These are phyloP conservation scores for Leccinum fuscescens DNA, from an alignment of 1,284 basidiomycete species.

Conservation along the genomic window DNA sequence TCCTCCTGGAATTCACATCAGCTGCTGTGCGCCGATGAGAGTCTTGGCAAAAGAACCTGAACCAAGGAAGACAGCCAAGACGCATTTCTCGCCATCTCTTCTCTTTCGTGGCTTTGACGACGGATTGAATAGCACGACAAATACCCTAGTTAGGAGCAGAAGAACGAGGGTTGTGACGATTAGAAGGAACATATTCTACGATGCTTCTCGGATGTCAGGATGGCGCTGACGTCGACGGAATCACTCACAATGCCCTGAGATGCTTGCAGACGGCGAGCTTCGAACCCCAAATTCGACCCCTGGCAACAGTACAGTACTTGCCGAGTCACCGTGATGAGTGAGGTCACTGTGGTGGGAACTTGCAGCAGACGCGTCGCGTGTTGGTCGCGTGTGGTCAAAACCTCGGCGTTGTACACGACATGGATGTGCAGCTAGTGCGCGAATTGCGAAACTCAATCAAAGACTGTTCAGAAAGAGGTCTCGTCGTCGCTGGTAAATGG, in stretches of 20 bases:
- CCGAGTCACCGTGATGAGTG: too few relatives aligned
- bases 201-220: background rate
- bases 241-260: background rate
- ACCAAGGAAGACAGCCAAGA: slow-evolving; percentile 57
- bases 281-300: background rate
- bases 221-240: background rate
- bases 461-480: slow-evolving; percentile 60
- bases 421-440: slow-evolving; percentile 37
- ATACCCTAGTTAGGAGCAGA: slow-evolving; percentile 22
- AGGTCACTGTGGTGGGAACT: background rate
- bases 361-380: background rate
- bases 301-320: background rate
- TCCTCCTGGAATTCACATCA: slow-evolving; percentile 61
- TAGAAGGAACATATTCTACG: slow-evolving; percentile 21
- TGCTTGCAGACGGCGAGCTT: background rate
- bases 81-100: slow-evolving; percentile 32
- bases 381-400: background rate
- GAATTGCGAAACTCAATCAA: slow-evolving; percentile 53
- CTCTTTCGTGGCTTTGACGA: slow-evolving; percentile 15
- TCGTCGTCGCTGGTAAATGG: slow-evolving; percentile 72
- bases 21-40: background rate
- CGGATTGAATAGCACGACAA: slow-evolving; percentile 15
- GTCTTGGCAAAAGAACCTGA: slow-evolving; percentile 42
- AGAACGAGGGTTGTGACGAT: slow-evolving; percentile 5
- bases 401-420: slow-evolving; percentile 6